These are phyloP conservation scores for Acanthamoeba pearcei DNA, from an alignment of 208 protist genomes.

Conservation along the genomic window DNA sequence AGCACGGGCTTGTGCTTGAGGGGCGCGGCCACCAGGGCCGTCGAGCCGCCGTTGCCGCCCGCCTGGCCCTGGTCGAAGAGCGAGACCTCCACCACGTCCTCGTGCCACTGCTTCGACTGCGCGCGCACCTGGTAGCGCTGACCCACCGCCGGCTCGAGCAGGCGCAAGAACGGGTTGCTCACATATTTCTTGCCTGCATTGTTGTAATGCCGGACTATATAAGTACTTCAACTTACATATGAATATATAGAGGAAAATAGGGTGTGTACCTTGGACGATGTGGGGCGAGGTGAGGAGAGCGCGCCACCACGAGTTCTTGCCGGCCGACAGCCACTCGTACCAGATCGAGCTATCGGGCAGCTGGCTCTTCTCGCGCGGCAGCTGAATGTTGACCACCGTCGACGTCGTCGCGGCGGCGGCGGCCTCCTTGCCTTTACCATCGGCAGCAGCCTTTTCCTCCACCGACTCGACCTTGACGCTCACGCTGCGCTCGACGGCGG, in stretches of 20 bases:
- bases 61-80: slow-evolving; percentile 32
- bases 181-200: slow-evolving; percentile 59
- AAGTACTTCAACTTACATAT: neutral
- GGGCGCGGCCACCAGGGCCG: slow-evolving; percentile 6
- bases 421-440: neutral
- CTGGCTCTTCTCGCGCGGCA: slow-evolving; percentile 63
- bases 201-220: slow-evolving; percentile 1
- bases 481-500: slow-evolving; percentile 33
- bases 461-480: neutral
- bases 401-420: neutral
- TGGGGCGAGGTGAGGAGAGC: slow-evolving; percentile 76
- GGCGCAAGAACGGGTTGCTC: slow-evolving; percentile 47
- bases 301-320: slow-evolving; percentile 70
- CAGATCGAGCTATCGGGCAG: slow-evolving; percentile 65
- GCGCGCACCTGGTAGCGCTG: slow-evolving; percentile 57
- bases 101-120: slow-evolving; percentile 44
- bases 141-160: slow-evolving; percentile 26
- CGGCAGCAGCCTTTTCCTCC: neutral
- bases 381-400: slow-evolving; percentile 38
- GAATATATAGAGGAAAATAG: neutral
- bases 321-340: slow-evolving; percentile 74
- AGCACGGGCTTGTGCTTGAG: slow-evolving; percentile 56
- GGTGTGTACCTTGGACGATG: slow-evolving; percentile 76
- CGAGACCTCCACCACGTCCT: slow-evolving; percentile 56
- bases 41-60: slow-evolving; percentile 35